These are phyloP conservation scores for Candida sithepensis DNA, from an alignment of 805 yeast species.

Conservation along the genomic window DNA sequence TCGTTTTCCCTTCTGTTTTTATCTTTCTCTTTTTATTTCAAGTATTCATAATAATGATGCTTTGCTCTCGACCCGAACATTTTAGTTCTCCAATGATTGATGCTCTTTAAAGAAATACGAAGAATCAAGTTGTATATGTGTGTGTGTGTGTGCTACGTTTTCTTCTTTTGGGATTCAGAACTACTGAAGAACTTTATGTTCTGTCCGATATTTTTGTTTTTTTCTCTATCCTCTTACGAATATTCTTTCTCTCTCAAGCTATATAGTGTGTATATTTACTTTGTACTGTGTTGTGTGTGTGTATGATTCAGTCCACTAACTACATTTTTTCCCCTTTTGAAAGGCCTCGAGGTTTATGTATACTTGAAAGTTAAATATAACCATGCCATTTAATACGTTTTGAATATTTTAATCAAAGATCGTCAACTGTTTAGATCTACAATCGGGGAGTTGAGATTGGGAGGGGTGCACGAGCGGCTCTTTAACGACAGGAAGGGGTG, in stretches of 20 bases:
- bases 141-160: constrained; percentile 3
- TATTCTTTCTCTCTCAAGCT: not conserved
- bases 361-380: not conserved
- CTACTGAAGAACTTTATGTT: too few relatives aligned
- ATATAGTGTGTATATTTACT: not conserved
- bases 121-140: constrained; percentile 3
- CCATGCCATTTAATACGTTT: not conserved
- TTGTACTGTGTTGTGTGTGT: not conserved
- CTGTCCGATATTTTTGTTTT: too few relatives aligned
- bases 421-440: too few relatives aligned
- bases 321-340: not conserved
- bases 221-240: not conserved
- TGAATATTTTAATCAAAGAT: too few relatives aligned
- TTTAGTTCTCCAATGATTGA: not conserved
- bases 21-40: not conserved
- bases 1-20: not conserved
- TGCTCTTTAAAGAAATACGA: not conserved
- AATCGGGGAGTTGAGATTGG: too few relatives aligned
- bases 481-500: too few relatives aligned
- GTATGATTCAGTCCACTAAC: not conserved
- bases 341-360: not conserved
- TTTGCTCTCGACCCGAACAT: not conserved
- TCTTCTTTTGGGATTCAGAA: not conserved
- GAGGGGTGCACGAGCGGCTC: too few relatives aligned
- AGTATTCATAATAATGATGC: not conserved